These are phyloP conservation scores for Glebionis coronaria DNA, from an alignment of 129 eudicot species.

Conservation along the genomic window DNA sequence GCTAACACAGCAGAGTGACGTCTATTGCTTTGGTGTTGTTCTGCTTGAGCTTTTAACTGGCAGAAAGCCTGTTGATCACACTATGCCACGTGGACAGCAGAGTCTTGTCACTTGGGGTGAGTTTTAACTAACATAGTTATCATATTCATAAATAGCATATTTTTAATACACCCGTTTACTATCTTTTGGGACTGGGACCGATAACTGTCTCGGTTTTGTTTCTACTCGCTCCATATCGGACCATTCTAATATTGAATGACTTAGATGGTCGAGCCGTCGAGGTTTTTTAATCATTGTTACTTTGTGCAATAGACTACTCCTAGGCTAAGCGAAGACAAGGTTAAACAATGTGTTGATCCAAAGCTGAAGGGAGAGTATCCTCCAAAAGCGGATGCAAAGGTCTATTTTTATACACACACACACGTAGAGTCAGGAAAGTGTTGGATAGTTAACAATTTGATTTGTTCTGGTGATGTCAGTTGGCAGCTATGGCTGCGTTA, in stretches of 20 bases:
- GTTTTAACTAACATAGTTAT: conserved; percentile 15
- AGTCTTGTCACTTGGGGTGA: conserved; percentile 59
- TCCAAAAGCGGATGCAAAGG: conserved; percentile 88
- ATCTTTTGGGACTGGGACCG: neutral
- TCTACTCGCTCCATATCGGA: neutral
- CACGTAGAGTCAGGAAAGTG: neutral
- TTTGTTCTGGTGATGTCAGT: conserved; percentile 31
- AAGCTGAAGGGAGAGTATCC: conserved; percentile 74
- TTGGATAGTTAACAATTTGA: neutral
- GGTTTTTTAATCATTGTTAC: conserved; percentile 14
- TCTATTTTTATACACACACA: conserved; percentile 25
- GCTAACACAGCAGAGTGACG: too few species aligned
- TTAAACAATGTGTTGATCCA: conserved; percentile 90
- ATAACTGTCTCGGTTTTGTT: neutral
- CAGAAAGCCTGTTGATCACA: too few species aligned
- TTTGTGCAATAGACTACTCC: conserved; percentile 66
- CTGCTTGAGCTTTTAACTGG: too few species aligned
- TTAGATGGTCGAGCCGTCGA: neutral
- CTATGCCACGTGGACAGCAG: too few species aligned
- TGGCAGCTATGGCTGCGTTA: conserved; percentile 93
- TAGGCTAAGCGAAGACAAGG: conserved; percentile 89
- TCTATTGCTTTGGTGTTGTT: too few species aligned
- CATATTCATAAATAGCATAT: too few species aligned
- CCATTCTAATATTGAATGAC: neutral
- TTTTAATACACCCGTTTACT: neutral